phyloP scores from a whole-genome alignment of 345 rosid genomes.

The Syzygium aqueum region DNA sequence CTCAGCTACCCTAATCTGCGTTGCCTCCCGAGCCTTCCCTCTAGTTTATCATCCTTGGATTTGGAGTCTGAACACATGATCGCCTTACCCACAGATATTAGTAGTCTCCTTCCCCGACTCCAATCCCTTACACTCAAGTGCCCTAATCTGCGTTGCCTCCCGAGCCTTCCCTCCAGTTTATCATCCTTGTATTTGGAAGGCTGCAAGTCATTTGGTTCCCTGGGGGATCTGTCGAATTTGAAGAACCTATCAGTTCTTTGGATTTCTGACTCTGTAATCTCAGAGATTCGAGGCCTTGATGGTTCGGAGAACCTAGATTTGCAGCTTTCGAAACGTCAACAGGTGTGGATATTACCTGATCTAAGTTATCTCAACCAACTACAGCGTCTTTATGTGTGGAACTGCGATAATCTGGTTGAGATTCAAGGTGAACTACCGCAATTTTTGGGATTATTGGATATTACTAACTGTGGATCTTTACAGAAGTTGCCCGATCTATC shows the following conservation, averaged over 20 bases:
- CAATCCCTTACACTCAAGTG: too few species aligned
- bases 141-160: too few species aligned
- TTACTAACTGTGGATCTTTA: too few species aligned
- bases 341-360: not conserved
- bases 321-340: not conserved
- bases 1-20: too few species aligned
- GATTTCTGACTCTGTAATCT: not conserved
- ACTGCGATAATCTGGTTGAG: not conserved
- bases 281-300: not conserved
- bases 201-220: not conserved
- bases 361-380: not conserved
- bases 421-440: not conserved
- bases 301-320: not conserved
- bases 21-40: too few species aligned
- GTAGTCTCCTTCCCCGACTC: too few species aligned
- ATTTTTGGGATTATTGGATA: too few species aligned
- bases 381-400: rapidly evolving
- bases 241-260: not conserved
- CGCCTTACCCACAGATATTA: too few species aligned
- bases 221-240: not conserved
- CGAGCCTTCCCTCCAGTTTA: too few species aligned
- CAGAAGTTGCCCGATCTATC: not conserved
- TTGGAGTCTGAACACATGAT: too few species aligned
- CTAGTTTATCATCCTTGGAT: too few species aligned
- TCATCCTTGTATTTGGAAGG: too few species aligned